Evolutionary conservation across 441 rosid species (phyloP), one percentile per base, ranked within the genome.

Genomic region (Corymbia calophylla): DNA sequence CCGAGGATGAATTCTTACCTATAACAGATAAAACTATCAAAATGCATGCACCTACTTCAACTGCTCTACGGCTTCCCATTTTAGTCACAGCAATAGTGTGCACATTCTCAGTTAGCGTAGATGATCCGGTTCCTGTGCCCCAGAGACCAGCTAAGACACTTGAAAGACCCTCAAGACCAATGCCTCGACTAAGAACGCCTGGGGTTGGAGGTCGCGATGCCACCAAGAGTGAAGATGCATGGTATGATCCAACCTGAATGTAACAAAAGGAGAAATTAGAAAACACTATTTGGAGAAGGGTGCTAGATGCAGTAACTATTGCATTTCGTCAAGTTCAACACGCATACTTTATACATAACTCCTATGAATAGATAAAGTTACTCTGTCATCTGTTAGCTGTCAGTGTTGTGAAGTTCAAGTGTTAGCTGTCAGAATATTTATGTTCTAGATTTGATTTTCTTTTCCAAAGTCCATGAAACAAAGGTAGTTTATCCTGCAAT

Each of bases 51-150:
- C 99, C 99, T 47, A 96, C 87, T 93, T 98, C 99, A 87, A 98
- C 94, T 11, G 96, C 96, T 92, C 97, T 94, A 87, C 99, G 99
- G 96, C 99, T 97, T 89, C 99, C 99, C 98, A 98, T 95, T 94
- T 97, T 98, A 53, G 99, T 96, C 88, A 98, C 99, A 56, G 99
- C 99, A 84, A 97, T 95, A 47, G 99, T 98, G 92, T 98, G 99
- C 91, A 98, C 99, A 87, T 98, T 98, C 93, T 98, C 99, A 19
- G 99, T 97, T 82, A 98, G 93, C 21, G 99, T 96, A 44, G 99
- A 94, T 55, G 99, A 98, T 86, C 99, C 99, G 48, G 97, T 96
- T 93, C 99, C 99, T 60, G 95, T 96, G 35, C 99, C 99, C 99
- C 99, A 98, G 39, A 98, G 94, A 93, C 99, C 99, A 85, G 99